Base-by-base conservation (phyloP, 306 rosid species). In the Fragaria vesca region DNA sequence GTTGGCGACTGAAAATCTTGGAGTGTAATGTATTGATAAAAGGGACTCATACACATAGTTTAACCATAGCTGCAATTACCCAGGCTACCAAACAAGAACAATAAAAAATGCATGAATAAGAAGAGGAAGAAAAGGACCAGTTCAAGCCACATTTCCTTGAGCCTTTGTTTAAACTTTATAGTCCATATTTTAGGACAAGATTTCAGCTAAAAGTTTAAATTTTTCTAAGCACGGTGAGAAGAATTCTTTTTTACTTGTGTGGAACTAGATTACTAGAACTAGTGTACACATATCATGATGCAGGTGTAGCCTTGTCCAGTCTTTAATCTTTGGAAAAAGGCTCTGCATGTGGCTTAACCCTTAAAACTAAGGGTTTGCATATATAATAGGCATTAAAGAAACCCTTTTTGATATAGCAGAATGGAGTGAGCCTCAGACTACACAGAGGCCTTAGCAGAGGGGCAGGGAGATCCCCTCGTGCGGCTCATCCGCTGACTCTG, bases 391-490 rank as follows among this genome's bases (percentile, higher is more conserved):
- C 46, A 80, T 18, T 58, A 77, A 74, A 69, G 18, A 46, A 77
- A 20, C n/a, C 40, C 61, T 43, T 74, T 82, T 74, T 16, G 8
- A 69, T 46, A 79, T 75, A 62, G 70, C 88, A 84, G 84, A 83
- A 76, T 84, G 87, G 82, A 80, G 76, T 73, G 65, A 87, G 82
- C 81, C 81, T 81, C 79, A 63, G 36, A 75, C n/a, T 16, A 71
- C 76, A 73, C 78, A 46, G 62, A 32, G 71, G 58, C 68, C 85
- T 75, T 46, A 32, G 81, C 57, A 75, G 73, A 71, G 54, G 34
- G 54, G 82, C 86, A 79, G 80, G 79, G 69, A 71, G 90, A 89
- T 87, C 91, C 94, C 92, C 94, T 91, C 91, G 94, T 89, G 97
- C 88, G 91, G 83, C 94, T 88, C 90, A 83, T 84, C 83, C 84